Evolutionary conservation across 2,329 filamentous ascomycete genomes (phyloP), one percentile per base, ranked within the genome.

Genomic region (Aspergillus luchuensis): DNA sequence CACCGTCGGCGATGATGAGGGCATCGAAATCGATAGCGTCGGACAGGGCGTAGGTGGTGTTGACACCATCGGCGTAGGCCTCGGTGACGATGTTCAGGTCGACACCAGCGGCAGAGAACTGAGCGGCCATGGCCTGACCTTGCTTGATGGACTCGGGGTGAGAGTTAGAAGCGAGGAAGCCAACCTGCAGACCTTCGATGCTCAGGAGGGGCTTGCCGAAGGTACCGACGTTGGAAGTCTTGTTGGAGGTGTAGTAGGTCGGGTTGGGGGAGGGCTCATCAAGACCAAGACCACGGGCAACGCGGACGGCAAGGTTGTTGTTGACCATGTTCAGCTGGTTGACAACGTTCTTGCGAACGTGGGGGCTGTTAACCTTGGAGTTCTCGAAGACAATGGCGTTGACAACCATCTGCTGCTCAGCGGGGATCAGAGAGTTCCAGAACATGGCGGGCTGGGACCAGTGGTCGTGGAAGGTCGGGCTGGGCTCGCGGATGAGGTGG

Each of bases 381-480:
- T 82, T 83, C 76, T 92, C 89, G 72, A 91, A 91, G 25, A 89
- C 86, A 57, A 91, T 86, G 0, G 88, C 89, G 72, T 91, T 89
- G 76, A 91, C 81, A 39, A 91, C 74, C 70, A 90, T 87, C 69
- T 91, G 89, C 72, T 90, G 84, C 76, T 91, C 89, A 0, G 81
- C 81, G 1, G 82, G 79, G 2, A 83, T 79, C 50, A 92, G 79
- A 0, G 88, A 91, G 81, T 91, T 91, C 82, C 85, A 91, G 78
- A 91, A 91, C 11, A 91, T 80, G 1, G 89, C 84, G 0, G 88
- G 85, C 72, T 92, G 89, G 3, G 85, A 86, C 88, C 88, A 91
- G 72, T 87, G 86, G 69, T 91, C 88, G 15, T 82, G 74, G 71
- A 91, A 91, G 1, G 86, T 88, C 0, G 81, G 77, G 17, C 87